Conservation (phyloP, 495 filamentous ascomycete species). For the Opeltia flavorubescens region DNA sequence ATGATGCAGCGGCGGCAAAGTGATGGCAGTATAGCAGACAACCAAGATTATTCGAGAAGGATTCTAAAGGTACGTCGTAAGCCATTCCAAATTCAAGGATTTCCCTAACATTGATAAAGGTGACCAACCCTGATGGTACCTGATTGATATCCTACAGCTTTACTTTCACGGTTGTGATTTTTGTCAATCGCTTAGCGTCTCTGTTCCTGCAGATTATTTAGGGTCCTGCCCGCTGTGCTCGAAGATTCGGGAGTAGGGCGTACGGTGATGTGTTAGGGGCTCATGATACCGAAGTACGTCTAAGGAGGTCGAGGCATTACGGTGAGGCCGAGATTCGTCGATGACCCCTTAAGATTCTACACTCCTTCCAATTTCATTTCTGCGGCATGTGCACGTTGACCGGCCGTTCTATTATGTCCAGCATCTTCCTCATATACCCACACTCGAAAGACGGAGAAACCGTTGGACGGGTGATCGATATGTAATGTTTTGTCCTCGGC, state of each 20-base stretch:
- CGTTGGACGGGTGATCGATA: background rate
- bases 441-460: background rate
- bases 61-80: constrained; percentile 67
- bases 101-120: constrained; percentile 17
- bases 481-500: background rate
- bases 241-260: background rate
- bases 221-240: background rate
- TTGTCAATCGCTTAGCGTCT: background rate
- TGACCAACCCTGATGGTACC: constrained; percentile 33
- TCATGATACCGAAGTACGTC: background rate
- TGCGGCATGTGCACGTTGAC: background rate
- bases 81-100: background rate
- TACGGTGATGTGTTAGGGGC: background rate
- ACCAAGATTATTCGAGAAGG: constrained; percentile 90
- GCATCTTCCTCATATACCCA: background rate
- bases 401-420: background rate
- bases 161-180: background rate
- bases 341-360: background rate
- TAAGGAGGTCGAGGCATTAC: background rate
- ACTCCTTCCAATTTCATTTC: background rate
- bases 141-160: background rate
- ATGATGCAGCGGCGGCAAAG: constrained; percentile 82
- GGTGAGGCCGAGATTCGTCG: background rate
- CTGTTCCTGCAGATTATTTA: background rate
- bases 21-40: constrained; percentile 94